Conservation (phyloP, 352 stramenopile genomes). For the Peronosclerospora sorghi region DNA sequence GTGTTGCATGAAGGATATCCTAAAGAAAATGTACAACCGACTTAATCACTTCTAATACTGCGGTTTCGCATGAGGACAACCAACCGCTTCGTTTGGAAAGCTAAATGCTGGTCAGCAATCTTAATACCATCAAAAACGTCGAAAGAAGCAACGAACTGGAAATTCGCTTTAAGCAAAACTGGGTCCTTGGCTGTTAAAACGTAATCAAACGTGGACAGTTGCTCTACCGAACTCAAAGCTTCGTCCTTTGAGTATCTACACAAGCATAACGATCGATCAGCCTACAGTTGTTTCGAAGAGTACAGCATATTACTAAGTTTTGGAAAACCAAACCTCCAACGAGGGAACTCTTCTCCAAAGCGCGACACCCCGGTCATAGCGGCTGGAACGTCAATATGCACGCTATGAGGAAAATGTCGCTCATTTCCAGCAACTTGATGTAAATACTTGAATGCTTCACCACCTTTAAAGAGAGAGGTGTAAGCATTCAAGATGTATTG, state of each 20-base stretch:
- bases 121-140: conserved; percentile 36
- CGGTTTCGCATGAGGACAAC: conserved; percentile 53
- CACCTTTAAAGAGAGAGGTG: conserved; percentile 25
- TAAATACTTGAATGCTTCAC: conserved; percentile 48
- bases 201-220: conserved; percentile 49
- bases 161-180: conserved; percentile 21
- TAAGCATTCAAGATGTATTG: not conserved
- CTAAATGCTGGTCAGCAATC: conserved; percentile 21
- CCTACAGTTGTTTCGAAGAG: not conserved
- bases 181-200: conserved; percentile 43
- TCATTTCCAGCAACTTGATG: conserved; percentile 35
- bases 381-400: conserved; percentile 89
- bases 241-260: conserved; percentile 76
- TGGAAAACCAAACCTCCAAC: conserved; percentile 44
- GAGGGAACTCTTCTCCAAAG: conserved; percentile 71
- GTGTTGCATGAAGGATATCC: too few relatives aligned
- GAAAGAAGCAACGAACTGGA: conserved; percentile 39
- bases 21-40: too few relatives aligned
- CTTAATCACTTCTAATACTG: conserved; percentile 1
- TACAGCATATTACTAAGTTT: too few relatives aligned
- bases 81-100: conserved; percentile 36
- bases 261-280: not conserved
- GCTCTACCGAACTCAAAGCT: conserved; percentile 27
- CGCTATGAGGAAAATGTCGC: conserved; percentile 20
- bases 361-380: conserved; percentile 92